Conservation (phyloP, 2,329 filamentous ascomycete species). For the Colletotrichum theobromicola region DNA sequence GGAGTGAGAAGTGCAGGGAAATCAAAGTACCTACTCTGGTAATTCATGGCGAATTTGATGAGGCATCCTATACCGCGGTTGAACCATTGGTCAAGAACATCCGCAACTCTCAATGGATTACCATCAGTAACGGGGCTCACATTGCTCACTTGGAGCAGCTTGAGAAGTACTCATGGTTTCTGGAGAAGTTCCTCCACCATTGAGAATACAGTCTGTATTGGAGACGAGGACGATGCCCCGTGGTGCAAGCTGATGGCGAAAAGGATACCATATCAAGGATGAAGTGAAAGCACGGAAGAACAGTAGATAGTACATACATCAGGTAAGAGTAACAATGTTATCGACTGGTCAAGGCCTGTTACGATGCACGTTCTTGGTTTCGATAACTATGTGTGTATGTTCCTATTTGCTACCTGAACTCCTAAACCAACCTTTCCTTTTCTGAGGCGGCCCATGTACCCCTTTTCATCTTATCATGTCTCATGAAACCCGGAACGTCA, state of each 20-base stretch:
- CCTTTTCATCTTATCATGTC: background rate
- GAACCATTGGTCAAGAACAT: conserved; percentile 40
- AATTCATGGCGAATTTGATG: conserved; percentile 38
- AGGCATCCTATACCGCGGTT: conserved; percentile 38
- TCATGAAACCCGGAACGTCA: background rate
- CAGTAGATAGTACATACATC: background rate
- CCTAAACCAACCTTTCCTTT: background rate
- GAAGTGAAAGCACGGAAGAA: background rate
- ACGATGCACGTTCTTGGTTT: background rate
- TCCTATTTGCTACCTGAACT: background rate
- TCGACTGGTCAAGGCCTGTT: background rate
- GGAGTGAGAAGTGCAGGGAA: conserved; percentile 25
- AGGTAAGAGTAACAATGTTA: background rate
- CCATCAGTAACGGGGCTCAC: conserved; percentile 37
- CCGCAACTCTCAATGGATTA: conserved; percentile 39
- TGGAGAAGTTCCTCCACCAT: conserved; percentile 22
- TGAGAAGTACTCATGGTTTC: conserved; percentile 30
- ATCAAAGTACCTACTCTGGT: conserved; percentile 38
- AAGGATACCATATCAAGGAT: background rate
- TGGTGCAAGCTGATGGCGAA: background rate
- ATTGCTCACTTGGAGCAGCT: conserved; percentile 36
- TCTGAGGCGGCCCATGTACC: background rate
- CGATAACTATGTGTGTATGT: background rate
- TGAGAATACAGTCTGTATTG: background rate
- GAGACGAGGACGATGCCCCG: background rate